These are phyloP conservation scores for Aspergillus sp. DNA, from an alignment of 2,329 filamentous ascomycete genomes.

Conservation along the genomic window DNA sequence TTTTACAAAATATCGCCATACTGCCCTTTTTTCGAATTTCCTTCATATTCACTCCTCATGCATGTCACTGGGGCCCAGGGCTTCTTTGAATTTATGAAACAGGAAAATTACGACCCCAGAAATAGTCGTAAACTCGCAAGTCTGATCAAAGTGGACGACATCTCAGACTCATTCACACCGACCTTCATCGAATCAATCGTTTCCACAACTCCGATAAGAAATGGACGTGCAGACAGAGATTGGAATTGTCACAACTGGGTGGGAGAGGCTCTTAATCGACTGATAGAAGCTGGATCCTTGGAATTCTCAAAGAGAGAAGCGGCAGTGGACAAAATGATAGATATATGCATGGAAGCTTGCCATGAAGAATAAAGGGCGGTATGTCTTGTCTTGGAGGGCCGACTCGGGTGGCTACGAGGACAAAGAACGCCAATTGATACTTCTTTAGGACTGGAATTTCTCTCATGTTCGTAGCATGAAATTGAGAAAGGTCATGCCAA, in stretches of 20 bases:
- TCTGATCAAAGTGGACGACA: neutral
- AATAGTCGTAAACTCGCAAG: neutral
- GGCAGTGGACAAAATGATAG: slow-evolving; percentile 3
- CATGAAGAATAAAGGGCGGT: slow-evolving; percentile 1
- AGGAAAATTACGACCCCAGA: neutral
- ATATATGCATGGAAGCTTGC: neutral
- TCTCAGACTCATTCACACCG: neutral
- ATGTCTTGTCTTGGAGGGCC: no score
- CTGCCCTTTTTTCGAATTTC: slow-evolving; percentile 1
- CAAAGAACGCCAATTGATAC: no score
- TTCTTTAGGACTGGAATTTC: no score
- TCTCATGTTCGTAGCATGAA: neutral
- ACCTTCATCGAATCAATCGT: slow-evolving; percentile 1
- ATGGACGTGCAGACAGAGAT: slow-evolving; percentile 1
- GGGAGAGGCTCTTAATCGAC: slow-evolving; percentile 2
- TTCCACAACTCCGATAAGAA: slow-evolving; percentile 1
- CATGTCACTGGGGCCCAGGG: slow-evolving; percentile 1
- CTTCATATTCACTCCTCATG: neutral
- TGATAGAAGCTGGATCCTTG: slow-evolving; percentile 3
- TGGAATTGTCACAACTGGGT: slow-evolving; percentile 7
- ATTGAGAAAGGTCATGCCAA: neutral
- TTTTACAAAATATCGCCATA: slow-evolving; percentile 2
- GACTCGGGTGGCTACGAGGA: no score
- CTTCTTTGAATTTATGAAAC: slow-evolving; percentile 1
- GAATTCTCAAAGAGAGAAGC: neutral